Evolutionary conservation across 208 protist species (phyloP).

Genomic region (Balamuthia mandrillaris): DNA sequence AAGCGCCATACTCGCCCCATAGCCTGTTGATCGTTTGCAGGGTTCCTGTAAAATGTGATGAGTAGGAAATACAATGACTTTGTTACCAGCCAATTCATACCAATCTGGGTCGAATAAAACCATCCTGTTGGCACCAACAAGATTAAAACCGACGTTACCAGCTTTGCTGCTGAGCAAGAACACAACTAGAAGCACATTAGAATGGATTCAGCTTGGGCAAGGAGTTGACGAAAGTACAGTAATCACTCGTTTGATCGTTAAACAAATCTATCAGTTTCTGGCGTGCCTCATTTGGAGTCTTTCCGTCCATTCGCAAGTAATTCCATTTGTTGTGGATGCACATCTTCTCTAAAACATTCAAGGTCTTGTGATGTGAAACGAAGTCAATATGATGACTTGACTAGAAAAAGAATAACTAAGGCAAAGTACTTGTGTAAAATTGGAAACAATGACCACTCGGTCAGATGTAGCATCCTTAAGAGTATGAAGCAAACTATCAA

Average conservation of each 20-base stretch:
- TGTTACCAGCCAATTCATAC: conserved; percentile 15
- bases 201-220: neutral
- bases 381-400: neutral
- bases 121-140: conserved; percentile 95
- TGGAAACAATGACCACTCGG: conserved; percentile 34
- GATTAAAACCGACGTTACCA: conserved; percentile 91
- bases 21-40: conserved; percentile 70
- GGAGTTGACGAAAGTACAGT: neutral
- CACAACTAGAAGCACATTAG: neutral
- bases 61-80: neutral
- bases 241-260: conserved; percentile 35
- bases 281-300: neutral
- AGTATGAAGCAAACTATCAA: neutral
- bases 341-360: neutral
- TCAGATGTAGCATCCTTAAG: neutral
- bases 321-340: neutral
- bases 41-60: conserved; percentile 43
- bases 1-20: conserved; percentile 83
- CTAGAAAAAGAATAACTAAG: neutral
- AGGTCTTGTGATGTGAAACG: neutral
- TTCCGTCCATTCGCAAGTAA: conserved; percentile 23
- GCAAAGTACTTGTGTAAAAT: conserved; percentile 12
- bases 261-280: conserved; percentile 24
- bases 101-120: conserved; percentile 96
- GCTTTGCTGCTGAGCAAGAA: conserved; percentile 34